Evolutionary conservation across 1,284 basidiomycete genomes (phyloP).

Genomic region (Fomitopsis palustris): DNA sequence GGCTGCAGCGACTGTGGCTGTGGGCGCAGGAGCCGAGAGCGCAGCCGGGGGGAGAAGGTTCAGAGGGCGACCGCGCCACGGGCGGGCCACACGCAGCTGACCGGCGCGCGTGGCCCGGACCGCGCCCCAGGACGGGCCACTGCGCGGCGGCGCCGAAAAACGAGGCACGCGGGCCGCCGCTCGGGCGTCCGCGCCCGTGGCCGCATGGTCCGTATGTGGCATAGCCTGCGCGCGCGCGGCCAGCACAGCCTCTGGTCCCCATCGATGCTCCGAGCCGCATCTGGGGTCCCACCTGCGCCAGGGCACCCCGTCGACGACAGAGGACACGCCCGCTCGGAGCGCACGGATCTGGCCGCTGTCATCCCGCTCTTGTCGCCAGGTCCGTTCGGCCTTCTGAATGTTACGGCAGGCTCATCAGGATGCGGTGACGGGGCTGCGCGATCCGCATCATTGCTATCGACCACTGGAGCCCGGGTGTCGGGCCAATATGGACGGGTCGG

Average conservation of each 20-base stretch:
- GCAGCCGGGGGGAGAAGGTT: not conserved
- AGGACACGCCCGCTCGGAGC: not conserved
- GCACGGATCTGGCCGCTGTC: not conserved
- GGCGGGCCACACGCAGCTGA: conserved; percentile 1
- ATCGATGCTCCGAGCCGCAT: not conserved
- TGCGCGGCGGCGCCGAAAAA: conserved; percentile 10
- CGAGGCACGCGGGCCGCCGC: conserved; percentile 10
- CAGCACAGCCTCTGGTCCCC: not conserved
- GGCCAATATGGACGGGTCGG: not conserved
- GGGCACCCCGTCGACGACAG: not conserved
- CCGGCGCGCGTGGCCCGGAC: not conserved
- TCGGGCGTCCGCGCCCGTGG: not conserved
- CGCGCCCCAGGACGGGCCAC: not conserved
- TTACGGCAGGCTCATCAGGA: too few species aligned
- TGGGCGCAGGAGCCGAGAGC: not conserved
- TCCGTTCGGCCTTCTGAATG: not conserved
- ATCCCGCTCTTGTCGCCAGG: not conserved
- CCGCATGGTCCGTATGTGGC: not conserved
- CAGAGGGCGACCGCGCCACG: not conserved
- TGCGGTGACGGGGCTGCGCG: not conserved
- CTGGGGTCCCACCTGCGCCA: not conserved
- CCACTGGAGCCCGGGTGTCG: not conserved
- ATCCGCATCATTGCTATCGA: not conserved
- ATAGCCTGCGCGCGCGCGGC: not conserved
- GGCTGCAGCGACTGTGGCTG: not conserved